Conservation (phyloP, 768 basidiomycete species). For the Lentinula aciculospora region DNA sequence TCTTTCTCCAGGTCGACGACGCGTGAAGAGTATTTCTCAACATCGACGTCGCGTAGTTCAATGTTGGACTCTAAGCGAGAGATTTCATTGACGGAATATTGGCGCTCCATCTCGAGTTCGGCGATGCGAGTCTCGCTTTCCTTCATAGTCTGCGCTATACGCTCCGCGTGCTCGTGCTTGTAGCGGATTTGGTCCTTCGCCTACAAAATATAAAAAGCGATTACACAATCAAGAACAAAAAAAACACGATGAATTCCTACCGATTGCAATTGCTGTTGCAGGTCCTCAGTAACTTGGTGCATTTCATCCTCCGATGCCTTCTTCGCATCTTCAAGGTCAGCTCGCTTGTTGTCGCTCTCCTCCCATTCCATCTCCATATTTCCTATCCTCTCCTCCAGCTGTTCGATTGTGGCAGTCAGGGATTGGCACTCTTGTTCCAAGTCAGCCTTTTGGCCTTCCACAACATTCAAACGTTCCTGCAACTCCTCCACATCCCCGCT, state of each 20-base stretch:
- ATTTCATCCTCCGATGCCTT: conserved; percentile 42
- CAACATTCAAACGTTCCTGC: neutral
- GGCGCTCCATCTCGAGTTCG: conserved; percentile 49
- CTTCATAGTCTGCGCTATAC: conserved; percentile 41
- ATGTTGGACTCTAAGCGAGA: conserved; percentile 54
- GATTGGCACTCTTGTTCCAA: conserved; percentile 20
- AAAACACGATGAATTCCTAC: conserved; percentile 25
- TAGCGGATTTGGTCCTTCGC: conserved; percentile 48
- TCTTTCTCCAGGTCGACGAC: conserved; percentile 46
- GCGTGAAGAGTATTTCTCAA: conserved; percentile 40
- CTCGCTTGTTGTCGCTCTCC: conserved; percentile 48
- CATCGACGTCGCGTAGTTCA: conserved; percentile 51
- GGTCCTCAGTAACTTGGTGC: conserved; percentile 42
- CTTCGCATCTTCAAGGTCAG: conserved; percentile 39
- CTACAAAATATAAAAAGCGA: conserved; percentile 22
- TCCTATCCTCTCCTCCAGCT: conserved; percentile 34
- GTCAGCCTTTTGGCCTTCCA: neutral
- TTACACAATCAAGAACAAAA: neutral
- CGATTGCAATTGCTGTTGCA: conserved; percentile 53
- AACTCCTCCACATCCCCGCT: neutral
- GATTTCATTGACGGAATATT: conserved; percentile 47
- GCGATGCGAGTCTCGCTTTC: conserved; percentile 48
- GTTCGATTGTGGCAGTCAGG: conserved; percentile 32
- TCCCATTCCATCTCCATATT: conserved; percentile 52
- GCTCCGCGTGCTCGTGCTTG: conserved; percentile 46